Evolutionary conservation across 345 rosid species (phyloP).

Genomic region (Rhodamnia rubescens): DNA sequence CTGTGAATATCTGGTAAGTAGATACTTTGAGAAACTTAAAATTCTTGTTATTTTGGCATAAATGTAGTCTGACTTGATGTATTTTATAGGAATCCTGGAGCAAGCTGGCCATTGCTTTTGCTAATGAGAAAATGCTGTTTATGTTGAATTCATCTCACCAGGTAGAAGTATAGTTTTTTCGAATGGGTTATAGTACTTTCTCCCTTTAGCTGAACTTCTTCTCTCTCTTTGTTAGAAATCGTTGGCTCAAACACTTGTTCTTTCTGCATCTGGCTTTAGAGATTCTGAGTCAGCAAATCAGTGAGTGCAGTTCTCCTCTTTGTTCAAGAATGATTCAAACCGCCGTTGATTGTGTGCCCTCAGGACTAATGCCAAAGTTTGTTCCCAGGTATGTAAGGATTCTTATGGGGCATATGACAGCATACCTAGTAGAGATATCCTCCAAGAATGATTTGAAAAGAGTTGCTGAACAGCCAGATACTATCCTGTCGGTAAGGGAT

Average conservation of each 20-base stretch:
- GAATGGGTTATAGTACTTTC: background rate
- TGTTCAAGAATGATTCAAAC: background rate
- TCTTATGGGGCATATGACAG: constrained; percentile 64
- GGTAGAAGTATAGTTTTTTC: constrained; percentile 32
- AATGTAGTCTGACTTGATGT: background rate
- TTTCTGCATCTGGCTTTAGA: constrained; percentile 80
- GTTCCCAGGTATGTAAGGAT: constrained; percentile 67
- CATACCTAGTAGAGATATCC: constrained; percentile 63
- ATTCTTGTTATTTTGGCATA: background rate
- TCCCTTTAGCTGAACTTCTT: constrained; percentile 1
- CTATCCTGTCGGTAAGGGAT: constrained; percentile 59
- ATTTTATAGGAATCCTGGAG: constrained; percentile 82
- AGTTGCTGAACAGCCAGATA: constrained; percentile 80
- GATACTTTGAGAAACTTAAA: background rate
- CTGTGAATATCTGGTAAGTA: background rate
- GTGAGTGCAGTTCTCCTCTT: constrained; percentile 36
- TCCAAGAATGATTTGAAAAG: constrained; percentile 61
- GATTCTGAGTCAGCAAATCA: constrained; percentile 70
- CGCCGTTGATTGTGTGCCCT: constrained; percentile 2
- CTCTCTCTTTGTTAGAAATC: constrained; percentile 53
- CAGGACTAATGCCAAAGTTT: constrained; percentile 5
- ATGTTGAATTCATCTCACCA: constrained; percentile 71
- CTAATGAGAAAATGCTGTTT: constrained; percentile 62
- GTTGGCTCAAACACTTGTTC: constrained; percentile 87
- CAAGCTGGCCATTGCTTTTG: constrained; percentile 80